These are phyloP conservation scores for Tulasnella sp. DNA, from an alignment of 768 basidiomycete species.

Conservation along the genomic window DNA sequence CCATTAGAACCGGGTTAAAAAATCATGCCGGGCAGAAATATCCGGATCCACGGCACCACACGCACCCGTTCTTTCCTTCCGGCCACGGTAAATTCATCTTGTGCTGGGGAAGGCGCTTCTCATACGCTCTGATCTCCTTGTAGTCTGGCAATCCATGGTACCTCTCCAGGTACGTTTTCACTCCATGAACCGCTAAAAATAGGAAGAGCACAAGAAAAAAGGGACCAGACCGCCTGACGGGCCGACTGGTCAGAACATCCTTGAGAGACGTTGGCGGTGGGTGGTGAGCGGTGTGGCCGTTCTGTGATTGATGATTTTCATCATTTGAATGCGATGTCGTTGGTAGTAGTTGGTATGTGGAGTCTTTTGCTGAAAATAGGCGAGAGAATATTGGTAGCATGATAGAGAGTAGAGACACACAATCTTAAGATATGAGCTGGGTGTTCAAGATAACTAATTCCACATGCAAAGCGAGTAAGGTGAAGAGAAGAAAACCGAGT, in stretches of 20 bases:
- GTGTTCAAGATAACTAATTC: not conserved
- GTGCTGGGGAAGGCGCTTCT: slow-evolving; percentile 55
- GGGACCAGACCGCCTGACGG: slow-evolving; percentile 7
- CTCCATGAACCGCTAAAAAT: not conserved
- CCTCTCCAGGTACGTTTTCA: not conserved
- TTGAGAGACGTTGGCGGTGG: not conserved
- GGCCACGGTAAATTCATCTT: slow-evolving; percentile 53
- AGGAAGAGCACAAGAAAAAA: slow-evolving; percentile 9
- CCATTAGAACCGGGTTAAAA: not conserved
- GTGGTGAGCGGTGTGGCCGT: slow-evolving; percentile 18
- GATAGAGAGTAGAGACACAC: not conserved
- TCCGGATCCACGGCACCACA: not conserved
- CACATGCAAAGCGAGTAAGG: not conserved
- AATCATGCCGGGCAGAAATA: too few relatives aligned
- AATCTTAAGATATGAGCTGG: not conserved
- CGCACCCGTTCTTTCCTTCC: slow-evolving; percentile 50
- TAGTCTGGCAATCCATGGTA: slow-evolving; percentile 26
- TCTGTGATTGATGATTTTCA: not conserved
- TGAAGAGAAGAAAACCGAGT: not conserved
- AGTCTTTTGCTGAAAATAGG: slow-evolving; percentile 9
- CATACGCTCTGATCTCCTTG: slow-evolving; percentile 45
- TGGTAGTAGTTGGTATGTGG: not conserved
- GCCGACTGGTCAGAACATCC: not conserved
- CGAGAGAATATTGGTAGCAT: not conserved
- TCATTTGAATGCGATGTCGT: not conserved